Evolutionary conservation across 805 yeast species (phyloP).

Genomic region (Spathaspora passalidarum): DNA sequence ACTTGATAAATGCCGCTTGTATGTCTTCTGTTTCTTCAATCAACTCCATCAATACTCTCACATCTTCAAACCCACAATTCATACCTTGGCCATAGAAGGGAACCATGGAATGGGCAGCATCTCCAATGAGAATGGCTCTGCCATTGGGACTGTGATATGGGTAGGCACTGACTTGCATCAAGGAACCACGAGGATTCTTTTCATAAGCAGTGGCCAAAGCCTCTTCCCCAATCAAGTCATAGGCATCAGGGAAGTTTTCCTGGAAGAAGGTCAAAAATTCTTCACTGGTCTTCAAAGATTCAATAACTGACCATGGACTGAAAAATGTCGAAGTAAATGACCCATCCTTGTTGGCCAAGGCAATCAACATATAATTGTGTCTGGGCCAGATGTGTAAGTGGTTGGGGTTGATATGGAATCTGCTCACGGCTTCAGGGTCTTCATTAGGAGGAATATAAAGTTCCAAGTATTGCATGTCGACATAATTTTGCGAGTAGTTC

Average conservation of each 20-base stretch:
- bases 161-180: constrained; percentile 65
- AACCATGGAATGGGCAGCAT: constrained; percentile 96
- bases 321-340: constrained; percentile 89
- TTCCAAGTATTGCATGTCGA: constrained; percentile 82
- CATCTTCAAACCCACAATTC: constrained; percentile 96
- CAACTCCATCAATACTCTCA: constrained; percentile 58
- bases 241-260: constrained; percentile 71
- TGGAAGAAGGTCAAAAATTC: constrained; percentile 54
- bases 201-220: constrained; percentile 48
- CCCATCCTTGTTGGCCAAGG: constrained; percentile 80
- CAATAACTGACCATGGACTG: constrained; percentile 71
- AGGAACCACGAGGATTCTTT: constrained; percentile 70
- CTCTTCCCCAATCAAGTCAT: constrained; percentile 59
- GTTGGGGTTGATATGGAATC: constrained; percentile 61
- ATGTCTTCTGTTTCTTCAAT: constrained; percentile 34
- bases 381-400: constrained; percentile 95
- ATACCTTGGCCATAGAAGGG: constrained; percentile 98
- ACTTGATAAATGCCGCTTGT: constrained; percentile 49
- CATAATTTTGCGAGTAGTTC: constrained; percentile 72
- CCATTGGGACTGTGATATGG: constrained; percentile 66
- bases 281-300: constrained; percentile 43
- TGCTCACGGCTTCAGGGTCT: constrained; percentile 18
- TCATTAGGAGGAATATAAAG: constrained; percentile 64
- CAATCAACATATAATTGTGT: constrained; percentile 81
- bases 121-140: constrained; percentile 73